phyloP scores from a whole-genome alignment of 768 basidiomycete genomes.

The Auriculariales sp. region DNA sequence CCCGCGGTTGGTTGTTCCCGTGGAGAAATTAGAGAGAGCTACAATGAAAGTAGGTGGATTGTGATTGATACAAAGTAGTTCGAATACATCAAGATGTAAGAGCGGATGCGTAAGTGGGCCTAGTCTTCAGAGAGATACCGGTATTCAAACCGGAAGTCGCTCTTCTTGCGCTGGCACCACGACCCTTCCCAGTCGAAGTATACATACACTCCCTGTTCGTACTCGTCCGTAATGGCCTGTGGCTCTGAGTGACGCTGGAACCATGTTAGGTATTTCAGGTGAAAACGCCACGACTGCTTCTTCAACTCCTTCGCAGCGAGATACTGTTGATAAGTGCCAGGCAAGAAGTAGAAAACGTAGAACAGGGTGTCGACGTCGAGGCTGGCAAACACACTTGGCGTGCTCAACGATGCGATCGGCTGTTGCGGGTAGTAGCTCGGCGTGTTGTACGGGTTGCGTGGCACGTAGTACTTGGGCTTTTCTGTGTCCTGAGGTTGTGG shows the following conservation, averaged over 20 bases:
- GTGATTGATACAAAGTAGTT: neutral
- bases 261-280: slow-evolving; percentile 98
- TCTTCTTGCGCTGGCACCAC: slow-evolving; percentile 97
- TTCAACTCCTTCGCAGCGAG: slow-evolving; percentile 95
- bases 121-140: slow-evolving; percentile 88
- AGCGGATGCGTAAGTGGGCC: slow-evolving; percentile 9
- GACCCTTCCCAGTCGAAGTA: slow-evolving; percentile 99
- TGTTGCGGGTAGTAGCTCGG: slow-evolving; percentile 89
- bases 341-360: slow-evolving; percentile 96
- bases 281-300: slow-evolving; percentile 96
- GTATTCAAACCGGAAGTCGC: slow-evolving; percentile 94
- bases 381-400: slow-evolving; percentile 73
- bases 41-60: too few species aligned
- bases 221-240: slow-evolving; percentile 96
- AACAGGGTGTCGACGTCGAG: slow-evolving; percentile 95
- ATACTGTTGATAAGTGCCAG: slow-evolving; percentile 97
- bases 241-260: slow-evolving; percentile 98
- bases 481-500: slow-evolving; percentile 93
- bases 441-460: slow-evolving; percentile 83
- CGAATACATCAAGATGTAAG: neutral
- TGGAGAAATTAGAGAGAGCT: too few species aligned
- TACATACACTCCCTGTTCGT: slow-evolving; percentile 97
- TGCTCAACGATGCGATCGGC: slow-evolving; percentile 65
- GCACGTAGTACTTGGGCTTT: slow-evolving; percentile 94
- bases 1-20: too few species aligned